Base-by-base conservation (phyloP, 345 rosid genomes). In the Excoecaria cochinchinensis region DNA sequence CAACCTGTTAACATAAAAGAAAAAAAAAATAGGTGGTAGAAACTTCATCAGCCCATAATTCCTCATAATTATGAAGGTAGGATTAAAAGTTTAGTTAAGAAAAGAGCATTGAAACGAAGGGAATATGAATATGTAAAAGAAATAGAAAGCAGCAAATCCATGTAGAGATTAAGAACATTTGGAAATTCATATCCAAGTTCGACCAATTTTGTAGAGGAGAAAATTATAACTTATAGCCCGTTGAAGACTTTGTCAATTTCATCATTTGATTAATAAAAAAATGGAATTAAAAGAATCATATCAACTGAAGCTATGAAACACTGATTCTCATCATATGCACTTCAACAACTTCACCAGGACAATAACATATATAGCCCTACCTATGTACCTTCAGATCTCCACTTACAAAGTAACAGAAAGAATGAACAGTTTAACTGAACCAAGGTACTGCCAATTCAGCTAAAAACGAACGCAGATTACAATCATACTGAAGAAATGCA, bases 1-100 rank as follows among this genome's bases (percentile, higher is more conserved):
- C 98, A 77, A 95, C 75, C 97, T 95, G 80, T 72, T 22, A 62
- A 40, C 13, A 57, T 11, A 12, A 56, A 9, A 56, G 15, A 71
- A 6, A 10, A 21, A 71, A 8, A 36, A 0, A 31, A 31, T 31
- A 31, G 31, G 31, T 31, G 31, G 16, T 22, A 53, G n/a, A 17
- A 64, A 40, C 4, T 64, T 38, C 6, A 8, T 64, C n/a, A 64
- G 19, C 52, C 48, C 48, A 56, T 71, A 36, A 48, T 44, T 71
- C 74, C 10, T 36, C 44, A 51, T 19, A 70, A 36, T 7, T 25
- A 52, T 25, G 46, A 36, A 36, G 10, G 21, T 40, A 10, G 5
- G 1, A 24, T 39, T 55, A 56, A 55, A n/a, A 39, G 9, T 5
- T n/a, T 40, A 71, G 39, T 40, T 24, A 21, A 22, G 42, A 31